Evolutionary conservation across 2,329 filamentous ascomycete species (phyloP).

Genomic region (Paracorniculantispora psalliotae): DNA sequence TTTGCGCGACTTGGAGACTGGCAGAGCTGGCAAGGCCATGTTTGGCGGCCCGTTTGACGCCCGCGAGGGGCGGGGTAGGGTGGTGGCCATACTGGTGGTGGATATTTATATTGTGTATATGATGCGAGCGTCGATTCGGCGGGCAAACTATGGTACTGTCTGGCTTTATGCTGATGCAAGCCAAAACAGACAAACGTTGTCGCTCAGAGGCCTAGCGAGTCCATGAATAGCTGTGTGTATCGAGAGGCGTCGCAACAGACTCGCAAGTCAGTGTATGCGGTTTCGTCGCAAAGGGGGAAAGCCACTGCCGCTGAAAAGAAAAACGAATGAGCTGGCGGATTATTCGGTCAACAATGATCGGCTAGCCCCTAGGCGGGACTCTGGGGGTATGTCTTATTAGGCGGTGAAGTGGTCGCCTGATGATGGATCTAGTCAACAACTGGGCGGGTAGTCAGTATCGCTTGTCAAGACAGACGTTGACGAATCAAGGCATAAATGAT

Average conservation of each 20-base stretch:
- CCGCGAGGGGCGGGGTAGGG: conserved; percentile 62
- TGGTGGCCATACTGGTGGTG: conserved; percentile 45
- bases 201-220: background rate
- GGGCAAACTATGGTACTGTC: background rate
- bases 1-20: conserved; percentile 67
- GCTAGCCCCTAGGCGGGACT: conserved; percentile 6
- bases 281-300: background rate
- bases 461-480: background rate
- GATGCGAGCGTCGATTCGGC: conserved; percentile 2
- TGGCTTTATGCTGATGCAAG: background rate
- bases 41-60: conserved; percentile 67
- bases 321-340: background rate
- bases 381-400: conserved; percentile 8
- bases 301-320: background rate
- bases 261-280: background rate
- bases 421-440: conserved; percentile 5
- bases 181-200: background rate
- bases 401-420: conserved; percentile 4
- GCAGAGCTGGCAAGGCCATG: conserved; percentile 67
- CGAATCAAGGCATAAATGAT: too few relatives aligned
- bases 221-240: conserved; percentile 5
- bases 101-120: conserved; percentile 5
- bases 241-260: background rate
- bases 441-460: background rate
- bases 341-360: background rate